Conservation (phyloP, 352 stramenopile species). For the Phytophthora litchii region DNA sequence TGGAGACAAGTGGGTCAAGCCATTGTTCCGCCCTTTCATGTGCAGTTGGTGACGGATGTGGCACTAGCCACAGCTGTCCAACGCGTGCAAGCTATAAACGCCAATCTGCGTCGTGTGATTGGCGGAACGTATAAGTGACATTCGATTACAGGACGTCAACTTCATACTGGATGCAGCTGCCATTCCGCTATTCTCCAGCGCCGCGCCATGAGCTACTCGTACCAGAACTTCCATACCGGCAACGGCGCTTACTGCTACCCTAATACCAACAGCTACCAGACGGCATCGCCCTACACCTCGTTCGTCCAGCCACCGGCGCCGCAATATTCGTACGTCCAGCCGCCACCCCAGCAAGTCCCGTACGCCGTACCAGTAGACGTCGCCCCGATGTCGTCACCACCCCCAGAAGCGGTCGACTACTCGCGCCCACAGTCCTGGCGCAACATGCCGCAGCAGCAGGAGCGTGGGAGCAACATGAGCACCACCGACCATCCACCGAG, state of each 20-base stretch:
- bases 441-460: conserved; percentile 43
- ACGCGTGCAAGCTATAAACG: conserved; percentile 1
- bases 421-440: conserved; percentile 47
- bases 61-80: conserved; percentile 17
- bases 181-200: conserved; percentile 22
- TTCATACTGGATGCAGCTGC: conserved; percentile 9
- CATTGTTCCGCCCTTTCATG: conserved; percentile 22
- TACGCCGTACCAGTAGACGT: conserved; percentile 33
- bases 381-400: conserved; percentile 10
- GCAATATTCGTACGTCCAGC: conserved; percentile 19
- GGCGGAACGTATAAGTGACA: not conserved
- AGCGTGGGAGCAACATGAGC: conserved; percentile 19
- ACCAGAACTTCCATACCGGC: conserved; percentile 18
- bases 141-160: conserved; percentile 10
- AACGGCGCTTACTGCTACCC: conserved; percentile 19
- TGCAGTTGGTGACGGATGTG: conserved; percentile 14
- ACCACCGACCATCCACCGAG: not conserved
- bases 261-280: conserved; percentile 22
- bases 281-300: conserved; percentile 21
- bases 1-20: not conserved
- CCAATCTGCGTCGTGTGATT: conserved; percentile 2
- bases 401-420: conserved; percentile 37
- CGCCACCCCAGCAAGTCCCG: conserved; percentile 19
- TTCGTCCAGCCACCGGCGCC: conserved; percentile 17
- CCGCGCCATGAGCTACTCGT: conserved; percentile 22